These are phyloP conservation scores for Zelopaecilomyces penicillatus DNA, from an alignment of 2,329 filamentous ascomycete genomes.

Conservation along the genomic window DNA sequence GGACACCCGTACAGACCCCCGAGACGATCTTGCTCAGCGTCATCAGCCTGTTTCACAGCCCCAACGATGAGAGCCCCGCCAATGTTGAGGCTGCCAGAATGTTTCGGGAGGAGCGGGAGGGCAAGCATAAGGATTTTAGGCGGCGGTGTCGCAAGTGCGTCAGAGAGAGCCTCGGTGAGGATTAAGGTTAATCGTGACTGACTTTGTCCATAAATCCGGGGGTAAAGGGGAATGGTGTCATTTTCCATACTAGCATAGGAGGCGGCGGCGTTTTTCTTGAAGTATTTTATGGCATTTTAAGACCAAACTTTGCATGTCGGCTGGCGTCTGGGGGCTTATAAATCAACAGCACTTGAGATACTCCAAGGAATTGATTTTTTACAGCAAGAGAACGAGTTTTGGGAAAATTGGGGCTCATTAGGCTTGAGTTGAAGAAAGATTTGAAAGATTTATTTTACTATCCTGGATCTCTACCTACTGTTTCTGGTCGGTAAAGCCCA, in stretches of 20 bases:
- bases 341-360: neutral
- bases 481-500: conserved; percentile 38
- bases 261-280: too few species aligned
- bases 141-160: conserved; percentile 71
- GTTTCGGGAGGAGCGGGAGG: conserved; percentile 68
- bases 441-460: neutral
- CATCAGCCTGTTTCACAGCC: conserved; percentile 83
- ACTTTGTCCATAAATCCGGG: too few species aligned
- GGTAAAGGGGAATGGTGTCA: too few species aligned
- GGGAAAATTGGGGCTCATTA: neutral
- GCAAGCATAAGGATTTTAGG: conserved; percentile 62
- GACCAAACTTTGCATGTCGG: conserved; percentile 3
- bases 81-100: conserved; percentile 89
- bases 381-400: neutral
- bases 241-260: too few species aligned
- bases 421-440: neutral
- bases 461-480: conserved; percentile 3
- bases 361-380: neutral
- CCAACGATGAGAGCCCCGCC: conserved; percentile 91
- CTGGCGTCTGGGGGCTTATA: conserved; percentile 7
- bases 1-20: conserved; percentile 89
- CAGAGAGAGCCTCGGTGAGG: conserved; percentile 70
- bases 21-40: conserved; percentile 90
- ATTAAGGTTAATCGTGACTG: conserved; percentile 26
- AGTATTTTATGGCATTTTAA: too few species aligned